These are phyloP conservation scores for Ustilago tritici DNA, from an alignment of 1,284 basidiomycete genomes.

Conservation along the genomic window DNA sequence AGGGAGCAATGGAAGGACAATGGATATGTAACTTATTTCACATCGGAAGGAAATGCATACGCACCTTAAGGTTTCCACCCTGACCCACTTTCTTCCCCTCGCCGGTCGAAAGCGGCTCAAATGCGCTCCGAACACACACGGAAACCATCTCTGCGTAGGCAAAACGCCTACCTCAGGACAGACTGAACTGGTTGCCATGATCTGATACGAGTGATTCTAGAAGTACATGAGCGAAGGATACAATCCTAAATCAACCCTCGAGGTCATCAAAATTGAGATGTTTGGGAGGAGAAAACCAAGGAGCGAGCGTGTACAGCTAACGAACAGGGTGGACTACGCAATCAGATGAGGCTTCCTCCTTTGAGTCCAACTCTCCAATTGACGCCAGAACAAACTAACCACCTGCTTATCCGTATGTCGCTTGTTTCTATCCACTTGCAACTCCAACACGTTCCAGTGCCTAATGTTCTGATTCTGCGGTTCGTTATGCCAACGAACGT, in stretches of 20 bases:
- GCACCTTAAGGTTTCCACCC: background rate
- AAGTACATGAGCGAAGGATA: conserved; percentile 26
- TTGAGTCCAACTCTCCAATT: conserved; percentile 83
- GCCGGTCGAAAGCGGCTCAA: background rate
- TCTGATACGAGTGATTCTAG: conserved; percentile 11
- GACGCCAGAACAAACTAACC: conserved; percentile 94
- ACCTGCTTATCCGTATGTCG: conserved; percentile 95
- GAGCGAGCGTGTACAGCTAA: background rate
- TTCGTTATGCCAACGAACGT: conserved; percentile 92
- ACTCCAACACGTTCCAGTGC: conserved; percentile 95
- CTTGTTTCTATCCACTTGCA: conserved; percentile 74
- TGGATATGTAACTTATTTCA: conserved; percentile 1
- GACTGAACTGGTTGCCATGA: background rate
- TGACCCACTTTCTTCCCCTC: background rate
- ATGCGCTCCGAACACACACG: background rate
- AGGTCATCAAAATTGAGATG: too few relatives aligned
- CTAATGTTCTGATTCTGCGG: conserved; percentile 86
- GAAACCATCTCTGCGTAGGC: background rate
- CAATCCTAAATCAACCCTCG: background rate
- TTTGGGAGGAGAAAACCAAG: background rate
- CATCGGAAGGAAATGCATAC: background rate
- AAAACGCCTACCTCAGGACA: background rate
- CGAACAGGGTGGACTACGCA: conserved; percentile 2
- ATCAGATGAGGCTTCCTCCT: conserved; percentile 57
- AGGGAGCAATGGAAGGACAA: background rate